These are phyloP conservation scores for Paramecium tetraurelia DNA, from an alignment of 73 alveolate species.

Conservation along the genomic window DNA sequence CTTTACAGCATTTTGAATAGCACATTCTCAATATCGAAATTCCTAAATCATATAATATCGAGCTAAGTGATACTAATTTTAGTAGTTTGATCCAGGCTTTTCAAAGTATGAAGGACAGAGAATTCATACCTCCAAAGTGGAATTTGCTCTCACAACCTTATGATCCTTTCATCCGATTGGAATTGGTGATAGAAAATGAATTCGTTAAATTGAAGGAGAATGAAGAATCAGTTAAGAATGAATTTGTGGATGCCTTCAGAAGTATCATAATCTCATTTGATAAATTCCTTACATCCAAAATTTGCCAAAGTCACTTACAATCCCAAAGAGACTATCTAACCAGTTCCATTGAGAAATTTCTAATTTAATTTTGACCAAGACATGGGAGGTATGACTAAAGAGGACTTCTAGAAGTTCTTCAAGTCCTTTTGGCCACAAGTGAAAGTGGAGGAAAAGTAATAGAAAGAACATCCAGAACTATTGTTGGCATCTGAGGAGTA, in stretches of 20 bases:
- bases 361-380: conserved; percentile 18
- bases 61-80: conserved; percentile 1
- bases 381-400: conserved; percentile 48
- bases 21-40: not conserved
- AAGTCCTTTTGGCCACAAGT: conserved; percentile 26
- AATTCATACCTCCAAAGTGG: not conserved
- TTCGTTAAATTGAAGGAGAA: conserved; percentile 40
- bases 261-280: conserved; percentile 53
- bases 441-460: not conserved
- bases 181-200: conserved; percentile 17
- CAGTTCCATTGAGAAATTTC: not conserved
- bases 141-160: not conserved
- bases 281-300: conserved; percentile 44
- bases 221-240: conserved; percentile 13
- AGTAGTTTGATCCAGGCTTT: not conserved
- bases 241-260: conserved; percentile 25
- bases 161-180: conserved; percentile 30
- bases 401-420: not conserved
- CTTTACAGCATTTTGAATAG: conserved; percentile 53
- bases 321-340: not conserved
- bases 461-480: not conserved
- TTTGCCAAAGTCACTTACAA: conserved; percentile 8
- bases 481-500: conserved; percentile 39
- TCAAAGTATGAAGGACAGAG: not conserved
- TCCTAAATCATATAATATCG: not conserved